Evolutionary conservation across 2,329 filamentous ascomycete genomes (phyloP).

Genomic region (Nannizziopsis barbatae): DNA sequence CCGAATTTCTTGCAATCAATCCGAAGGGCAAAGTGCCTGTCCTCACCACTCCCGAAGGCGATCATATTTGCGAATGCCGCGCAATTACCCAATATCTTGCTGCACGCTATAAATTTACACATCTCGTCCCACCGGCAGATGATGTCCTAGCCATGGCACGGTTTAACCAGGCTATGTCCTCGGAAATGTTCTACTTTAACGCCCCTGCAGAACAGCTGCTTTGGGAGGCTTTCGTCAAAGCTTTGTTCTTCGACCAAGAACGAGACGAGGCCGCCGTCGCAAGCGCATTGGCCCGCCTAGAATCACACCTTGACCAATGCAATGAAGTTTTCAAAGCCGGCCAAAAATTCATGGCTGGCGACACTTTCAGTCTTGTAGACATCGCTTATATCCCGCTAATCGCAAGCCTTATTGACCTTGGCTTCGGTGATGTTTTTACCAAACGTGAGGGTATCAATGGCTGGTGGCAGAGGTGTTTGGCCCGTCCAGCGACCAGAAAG

Average conservation of each 20-base stretch:
- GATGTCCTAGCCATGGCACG: constrained; percentile 34
- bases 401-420: constrained; percentile 34
- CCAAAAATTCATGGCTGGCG: constrained; percentile 36
- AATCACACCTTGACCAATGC: constrained; percentile 35
- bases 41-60: constrained; percentile 32
- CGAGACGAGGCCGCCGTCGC: constrained; percentile 33
- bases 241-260: constrained; percentile 33
- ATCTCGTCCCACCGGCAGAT: constrained; percentile 30
- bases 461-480: constrained; percentile 28
- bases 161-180: constrained; percentile 37
- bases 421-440: constrained; percentile 30
- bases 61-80: constrained; percentile 40
- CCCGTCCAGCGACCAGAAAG: constrained; percentile 2
- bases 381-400: constrained; percentile 41
- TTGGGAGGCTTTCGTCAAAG: constrained; percentile 40
- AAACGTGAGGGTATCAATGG: constrained; percentile 30
- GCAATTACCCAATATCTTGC: constrained; percentile 40
- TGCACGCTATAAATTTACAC: constrained; percentile 36
- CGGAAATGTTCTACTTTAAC: constrained; percentile 37
- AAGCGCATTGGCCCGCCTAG: constrained; percentile 29
- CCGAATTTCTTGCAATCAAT: constrained; percentile 21
- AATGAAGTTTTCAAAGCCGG: constrained; percentile 16
- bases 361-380: constrained; percentile 36
- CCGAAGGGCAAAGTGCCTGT: constrained; percentile 36
- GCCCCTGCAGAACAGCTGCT: constrained; percentile 35